A percentile compares a stretch with the other conserved stretches of the same genome.
Evolutionary conservation across 2,329 filamentous ascomycete species (phyloP).

Genomic region (Hypoxylon sp.): DNA sequence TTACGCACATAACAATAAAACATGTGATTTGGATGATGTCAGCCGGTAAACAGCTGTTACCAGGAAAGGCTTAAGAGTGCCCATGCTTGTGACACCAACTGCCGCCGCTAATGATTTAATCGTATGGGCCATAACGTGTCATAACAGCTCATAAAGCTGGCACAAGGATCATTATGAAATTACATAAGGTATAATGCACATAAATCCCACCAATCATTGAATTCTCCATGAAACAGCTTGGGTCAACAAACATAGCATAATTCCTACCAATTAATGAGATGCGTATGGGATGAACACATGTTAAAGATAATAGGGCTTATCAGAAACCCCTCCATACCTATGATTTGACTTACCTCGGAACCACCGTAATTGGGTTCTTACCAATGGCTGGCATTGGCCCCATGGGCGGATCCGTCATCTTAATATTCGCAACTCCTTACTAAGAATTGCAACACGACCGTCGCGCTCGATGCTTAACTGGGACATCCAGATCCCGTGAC

Average conservation of each 20-base stretch:
- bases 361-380: slow-evolving; percentile 27
- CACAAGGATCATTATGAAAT: slow-evolving; percentile 7
- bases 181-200: slow-evolving; percentile 13
- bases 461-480: slow-evolving; percentile 22
- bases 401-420: slow-evolving; percentile 35
- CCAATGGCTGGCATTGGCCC: slow-evolving; percentile 19
- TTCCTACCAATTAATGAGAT: slow-evolving; percentile 6
- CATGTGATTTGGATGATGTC: slow-evolving; percentile 38
- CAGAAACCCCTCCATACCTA: slow-evolving; percentile 18
- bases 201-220: slow-evolving; percentile 18
- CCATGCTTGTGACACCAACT: slow-evolving; percentile 30
- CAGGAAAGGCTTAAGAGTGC: slow-evolving; percentile 20
- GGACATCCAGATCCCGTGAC: slow-evolving; percentile 38
- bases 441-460: slow-evolving; percentile 27
- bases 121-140: slow-evolving; percentile 8
- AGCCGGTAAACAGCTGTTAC: slow-evolving; percentile 32
- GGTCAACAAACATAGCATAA: slow-evolving; percentile 11
- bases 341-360: slow-evolving; percentile 30
- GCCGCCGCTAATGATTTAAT: slow-evolving; percentile 30
- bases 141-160: neutral
- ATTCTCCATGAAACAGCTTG: slow-evolving; percentile 10
- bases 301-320: slow-evolving; percentile 9
- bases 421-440: slow-evolving; percentile 23
- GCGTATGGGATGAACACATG: slow-evolving; percentile 25
- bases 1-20: slow-evolving; percentile 21